Percentiles rank a stretch among this genome's conserved stretches.
These are phyloP conservation scores for Emergomyces pasteurianus DNA, from an alignment of 2,329 filamentous ascomycete genomes.

Conservation along the genomic window DNA sequence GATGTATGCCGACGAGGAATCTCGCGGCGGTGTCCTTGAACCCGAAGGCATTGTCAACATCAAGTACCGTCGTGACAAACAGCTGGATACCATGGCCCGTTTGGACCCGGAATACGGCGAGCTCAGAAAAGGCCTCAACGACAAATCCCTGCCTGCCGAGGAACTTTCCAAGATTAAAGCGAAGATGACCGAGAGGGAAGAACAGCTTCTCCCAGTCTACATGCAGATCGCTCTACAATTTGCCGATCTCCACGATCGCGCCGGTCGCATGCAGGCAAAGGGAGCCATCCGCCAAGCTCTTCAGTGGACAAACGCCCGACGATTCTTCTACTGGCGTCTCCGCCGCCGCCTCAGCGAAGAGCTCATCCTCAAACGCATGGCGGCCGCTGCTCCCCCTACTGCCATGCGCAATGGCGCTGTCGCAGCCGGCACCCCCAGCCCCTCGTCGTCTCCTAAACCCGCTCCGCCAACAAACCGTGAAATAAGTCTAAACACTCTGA, in stretches of 20 bases:
- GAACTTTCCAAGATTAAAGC: slow-evolving; percentile 67
- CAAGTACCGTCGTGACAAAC: slow-evolving; percentile 96
- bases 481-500: slow-evolving; percentile 60
- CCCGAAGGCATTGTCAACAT: slow-evolving; percentile 97
- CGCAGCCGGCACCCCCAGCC: slow-evolving; percentile 28
- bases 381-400: slow-evolving; percentile 28
- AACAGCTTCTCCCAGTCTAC: slow-evolving; percentile 84
- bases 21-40: slow-evolving; percentile 93
- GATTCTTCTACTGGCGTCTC: slow-evolving; percentile 99
- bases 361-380: slow-evolving; percentile 87
- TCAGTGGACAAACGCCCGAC: slow-evolving; percentile 75
- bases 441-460: slow-evolving; percentile 12
- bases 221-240: slow-evolving; percentile 93
- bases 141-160: slow-evolving; percentile 58
- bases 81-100: slow-evolving; percentile 93
- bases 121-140: slow-evolving; percentile 66
- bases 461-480: slow-evolving; percentile 41
- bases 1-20: slow-evolving; percentile 95
- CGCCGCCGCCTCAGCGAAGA: slow-evolving; percentile 95
- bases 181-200: slow-evolving; percentile 75
- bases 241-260: slow-evolving; percentile 90
- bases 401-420: slow-evolving; percentile 22
- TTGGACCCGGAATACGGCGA: slow-evolving; percentile 72
- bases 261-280: slow-evolving; percentile 97
- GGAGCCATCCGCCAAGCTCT: slow-evolving; percentile 75